These are phyloP conservation scores for Nectriaceae sp. DNA, from an alignment of 2,329 filamentous ascomycete species.

Conservation along the genomic window DNA sequence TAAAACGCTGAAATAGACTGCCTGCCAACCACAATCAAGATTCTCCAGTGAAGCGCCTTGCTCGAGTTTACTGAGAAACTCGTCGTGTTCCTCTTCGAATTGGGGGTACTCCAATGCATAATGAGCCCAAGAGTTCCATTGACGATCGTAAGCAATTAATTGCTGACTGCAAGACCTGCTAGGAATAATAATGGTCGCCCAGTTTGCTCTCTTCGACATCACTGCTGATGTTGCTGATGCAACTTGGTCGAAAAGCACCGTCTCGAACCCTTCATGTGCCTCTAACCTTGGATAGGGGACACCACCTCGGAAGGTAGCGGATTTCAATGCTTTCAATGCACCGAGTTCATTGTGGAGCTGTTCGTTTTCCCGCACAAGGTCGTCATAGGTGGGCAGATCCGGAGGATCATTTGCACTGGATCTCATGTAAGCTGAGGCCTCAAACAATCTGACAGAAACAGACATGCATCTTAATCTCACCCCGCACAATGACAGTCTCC, in stretches of 20 bases:
- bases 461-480: constrained; percentile 9
- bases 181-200: constrained; percentile 9
- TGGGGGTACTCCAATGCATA: constrained; percentile 14
- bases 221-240: background rate
- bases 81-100: constrained; percentile 8
- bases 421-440: background rate
- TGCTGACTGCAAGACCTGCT: constrained; percentile 7
- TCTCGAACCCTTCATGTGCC: too few relatives aligned
- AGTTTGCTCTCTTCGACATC: background rate
- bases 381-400: constrained; percentile 7
- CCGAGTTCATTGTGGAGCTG: constrained; percentile 1
- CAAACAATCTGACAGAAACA: background rate
- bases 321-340: background rate
- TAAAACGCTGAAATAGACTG: constrained; percentile 15
- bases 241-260: background rate
- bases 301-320: background rate
- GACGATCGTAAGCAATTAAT: constrained; percentile 11
- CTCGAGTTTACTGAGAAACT: constrained; percentile 6
- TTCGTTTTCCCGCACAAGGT: constrained; percentile 11
- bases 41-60: background rate
- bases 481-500: constrained; percentile 14
- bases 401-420: constrained; percentile 5
- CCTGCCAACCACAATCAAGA: constrained; percentile 9
- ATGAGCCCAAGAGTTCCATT: constrained; percentile 16
- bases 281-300: background rate